Conservation (phyloP, 2,329 filamentous ascomycete species). For the Ascochyta clinopodiicola region DNA sequence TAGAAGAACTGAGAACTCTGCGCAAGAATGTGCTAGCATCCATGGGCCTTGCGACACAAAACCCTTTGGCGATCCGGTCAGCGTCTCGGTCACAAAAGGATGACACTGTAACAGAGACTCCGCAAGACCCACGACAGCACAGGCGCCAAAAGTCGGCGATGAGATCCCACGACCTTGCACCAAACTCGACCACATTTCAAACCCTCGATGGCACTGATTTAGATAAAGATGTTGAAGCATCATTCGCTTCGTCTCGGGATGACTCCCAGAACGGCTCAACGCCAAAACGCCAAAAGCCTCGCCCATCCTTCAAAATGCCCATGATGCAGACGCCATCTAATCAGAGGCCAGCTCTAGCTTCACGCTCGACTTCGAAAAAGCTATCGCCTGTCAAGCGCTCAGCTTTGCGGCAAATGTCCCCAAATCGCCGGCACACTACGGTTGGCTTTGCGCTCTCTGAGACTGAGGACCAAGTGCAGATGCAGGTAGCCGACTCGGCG, state of each 20-base stretch:
- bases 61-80: slow-evolving; percentile 16
- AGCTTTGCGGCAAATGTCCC: slow-evolving; percentile 42
- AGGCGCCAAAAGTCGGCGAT: slow-evolving; percentile 34
- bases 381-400: slow-evolving; percentile 34
- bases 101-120: slow-evolving; percentile 15
- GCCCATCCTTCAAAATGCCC: slow-evolving; percentile 40
- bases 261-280: slow-evolving; percentile 38
- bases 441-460: slow-evolving; percentile 32
- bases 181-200: slow-evolving; percentile 6
- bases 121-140: slow-evolving; percentile 24
- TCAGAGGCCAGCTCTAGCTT: slow-evolving; percentile 20
- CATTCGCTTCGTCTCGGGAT: slow-evolving; percentile 30
- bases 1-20: slow-evolving; percentile 34
- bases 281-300: slow-evolving; percentile 52
- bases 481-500: slow-evolving; percentile 1
- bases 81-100: slow-evolving; percentile 22
- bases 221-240: slow-evolving; percentile 29
- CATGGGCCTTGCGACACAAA: slow-evolving; percentile 29
- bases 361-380: slow-evolving; percentile 24
- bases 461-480: slow-evolving; percentile 16
- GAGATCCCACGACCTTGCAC: slow-evolving; percentile 13
- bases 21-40: slow-evolving; percentile 35
- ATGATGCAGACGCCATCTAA: slow-evolving; percentile 37
- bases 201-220: slow-evolving; percentile 21
- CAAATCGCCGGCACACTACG: slow-evolving; percentile 41